These are phyloP conservation scores for Paramecium biaurelia DNA, from an alignment of 73 alveolate genomes.

Conservation along the genomic window DNA sequence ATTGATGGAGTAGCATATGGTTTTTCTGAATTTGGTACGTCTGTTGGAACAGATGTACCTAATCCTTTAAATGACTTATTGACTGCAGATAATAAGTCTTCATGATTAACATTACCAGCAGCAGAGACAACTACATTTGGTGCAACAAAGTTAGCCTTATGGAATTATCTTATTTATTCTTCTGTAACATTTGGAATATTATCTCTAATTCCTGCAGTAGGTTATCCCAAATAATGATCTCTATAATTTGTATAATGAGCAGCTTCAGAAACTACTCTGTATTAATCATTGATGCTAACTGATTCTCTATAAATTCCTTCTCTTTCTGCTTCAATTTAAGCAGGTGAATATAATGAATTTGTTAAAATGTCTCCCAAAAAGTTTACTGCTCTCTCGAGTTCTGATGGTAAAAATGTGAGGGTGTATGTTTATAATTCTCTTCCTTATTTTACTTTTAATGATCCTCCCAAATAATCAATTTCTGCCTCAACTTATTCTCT, in stretches of 20 bases:
- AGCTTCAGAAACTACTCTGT: conserved; percentile 70
- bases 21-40: conserved; percentile 67
- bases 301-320: conserved; percentile 71
- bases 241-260: conserved; percentile 78
- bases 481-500: conserved; percentile 67
- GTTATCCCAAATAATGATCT: conserved; percentile 83
- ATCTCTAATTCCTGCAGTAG: conserved; percentile 82
- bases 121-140: conserved; percentile 82
- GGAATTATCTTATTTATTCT: conserved; percentile 70
- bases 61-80: conserved; percentile 70
- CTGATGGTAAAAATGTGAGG: conserved; percentile 68
- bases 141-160: conserved; percentile 72
- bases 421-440: conserved; percentile 76
- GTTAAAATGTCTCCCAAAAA: conserved; percentile 75
- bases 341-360: conserved; percentile 64
- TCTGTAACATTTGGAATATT: conserved; percentile 65
- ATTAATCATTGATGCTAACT: conserved; percentile 67
- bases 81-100: conserved; percentile 68
- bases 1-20: conserved; percentile 80
- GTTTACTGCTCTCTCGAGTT: conserved; percentile 72
- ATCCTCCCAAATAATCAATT: conserved; percentile 72
- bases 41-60: conserved; percentile 54
- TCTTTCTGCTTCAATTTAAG: conserved; percentile 74
- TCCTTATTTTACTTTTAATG: conserved; percentile 52
- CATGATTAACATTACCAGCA: conserved; percentile 81